Conservation (phyloP, 306 rosid species). For the Fragaria nilgerrensis region DNA sequence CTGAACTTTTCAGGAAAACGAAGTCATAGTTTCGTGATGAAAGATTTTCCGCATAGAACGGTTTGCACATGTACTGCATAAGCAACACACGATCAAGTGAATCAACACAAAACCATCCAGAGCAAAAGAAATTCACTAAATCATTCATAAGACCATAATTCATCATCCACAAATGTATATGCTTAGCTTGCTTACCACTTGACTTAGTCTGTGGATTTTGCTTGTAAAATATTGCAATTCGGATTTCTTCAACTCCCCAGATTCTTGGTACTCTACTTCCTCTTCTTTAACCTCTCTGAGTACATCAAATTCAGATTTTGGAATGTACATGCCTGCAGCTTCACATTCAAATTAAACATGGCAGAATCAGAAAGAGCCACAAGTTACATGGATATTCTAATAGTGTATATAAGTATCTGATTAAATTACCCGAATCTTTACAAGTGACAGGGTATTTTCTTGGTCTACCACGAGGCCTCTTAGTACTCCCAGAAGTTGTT, state of each 20-base stretch:
- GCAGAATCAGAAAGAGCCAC: background rate
- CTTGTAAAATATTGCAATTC: constrained; percentile 5
- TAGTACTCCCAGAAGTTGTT: background rate
- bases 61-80: background rate
- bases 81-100: background rate
- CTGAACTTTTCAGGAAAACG: background rate
- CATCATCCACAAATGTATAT: background rate
- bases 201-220: background rate
- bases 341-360: background rate
- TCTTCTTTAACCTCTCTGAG: background rate
- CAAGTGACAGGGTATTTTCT: background rate
- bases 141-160: background rate
- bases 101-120: background rate
- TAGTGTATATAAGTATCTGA: background rate
- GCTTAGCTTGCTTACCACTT: constrained; percentile 8
- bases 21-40: background rate
- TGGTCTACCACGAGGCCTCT: constrained; percentile 15
- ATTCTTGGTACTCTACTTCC: background rate
- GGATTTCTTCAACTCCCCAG: constrained; percentile 11
- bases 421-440: constrained; percentile 4
- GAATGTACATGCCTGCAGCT: background rate
- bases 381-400: background rate
- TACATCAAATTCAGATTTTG: background rate
- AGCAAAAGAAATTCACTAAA: background rate
- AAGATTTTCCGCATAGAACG: constrained; percentile 1